Conservation (phyloP, 1,284 basidiomycete genomes). For the Omphalotus olearius region DNA sequence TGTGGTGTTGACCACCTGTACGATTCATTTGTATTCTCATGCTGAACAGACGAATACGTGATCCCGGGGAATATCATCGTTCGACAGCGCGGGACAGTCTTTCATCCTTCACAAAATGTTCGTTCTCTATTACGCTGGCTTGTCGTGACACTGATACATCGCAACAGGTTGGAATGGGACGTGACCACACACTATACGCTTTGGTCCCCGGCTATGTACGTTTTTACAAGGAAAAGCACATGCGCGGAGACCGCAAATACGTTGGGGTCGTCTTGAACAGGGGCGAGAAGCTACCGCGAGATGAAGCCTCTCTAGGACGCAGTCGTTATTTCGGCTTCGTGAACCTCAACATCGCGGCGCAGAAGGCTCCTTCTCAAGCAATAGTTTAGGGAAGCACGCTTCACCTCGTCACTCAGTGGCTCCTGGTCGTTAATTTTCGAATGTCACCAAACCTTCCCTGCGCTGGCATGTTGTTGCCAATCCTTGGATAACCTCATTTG, state of each 20-base stretch:
- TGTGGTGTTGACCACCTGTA: conserved; percentile 19
- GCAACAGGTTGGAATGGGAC: too few species aligned
- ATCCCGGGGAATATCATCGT: conserved; percentile 93
- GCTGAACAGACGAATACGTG: conserved; percentile 68
- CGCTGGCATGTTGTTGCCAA: too few species aligned
- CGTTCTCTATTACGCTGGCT: conserved; percentile 22
- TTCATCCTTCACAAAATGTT: conserved; percentile 91
- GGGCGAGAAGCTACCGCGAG: conserved; percentile 81
- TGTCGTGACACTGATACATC: background rate
- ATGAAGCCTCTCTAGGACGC: conserved; percentile 67
- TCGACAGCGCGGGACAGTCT: conserved; percentile 84
- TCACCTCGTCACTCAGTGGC: too few species aligned
- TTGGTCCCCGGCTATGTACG: conserved; percentile 85
- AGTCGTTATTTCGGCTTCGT: conserved; percentile 76
- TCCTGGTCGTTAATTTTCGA: too few species aligned
- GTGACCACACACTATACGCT: conserved; percentile 91
- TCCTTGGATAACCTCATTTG: too few species aligned
- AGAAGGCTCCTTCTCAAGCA: background rate
- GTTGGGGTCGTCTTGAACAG: conserved; percentile 79
- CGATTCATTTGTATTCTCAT: conserved; percentile 1
- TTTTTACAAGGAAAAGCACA: conserved; percentile 79
- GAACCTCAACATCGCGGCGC: conserved; percentile 47
- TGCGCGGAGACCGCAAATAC: conserved; percentile 69
- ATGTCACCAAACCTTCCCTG: too few species aligned
- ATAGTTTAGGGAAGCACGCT: background rate